These are phyloP conservation scores for Abrus pulchellus DNA, from an alignment of 306 rosid species.

Conservation along the genomic window DNA sequence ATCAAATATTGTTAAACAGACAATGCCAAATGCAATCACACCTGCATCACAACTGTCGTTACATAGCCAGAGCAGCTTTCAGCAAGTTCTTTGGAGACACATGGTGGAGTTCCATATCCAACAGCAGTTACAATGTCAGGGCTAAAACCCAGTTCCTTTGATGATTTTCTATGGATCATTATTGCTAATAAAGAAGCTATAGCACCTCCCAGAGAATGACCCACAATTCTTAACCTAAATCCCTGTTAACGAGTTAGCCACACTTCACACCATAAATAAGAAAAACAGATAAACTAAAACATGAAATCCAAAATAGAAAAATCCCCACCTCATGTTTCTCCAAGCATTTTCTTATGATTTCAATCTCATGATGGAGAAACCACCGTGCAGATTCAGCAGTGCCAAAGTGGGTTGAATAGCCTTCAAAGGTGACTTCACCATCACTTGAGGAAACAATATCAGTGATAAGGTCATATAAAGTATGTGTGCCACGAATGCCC, in stretches of 20 bases:
- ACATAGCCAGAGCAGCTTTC: slow-evolving; percentile 88
- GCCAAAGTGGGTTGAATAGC: slow-evolving; percentile 93
- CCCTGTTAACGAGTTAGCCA: slow-evolving; percentile 84
- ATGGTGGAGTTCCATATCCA: slow-evolving; percentile 87
- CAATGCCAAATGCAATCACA: slow-evolving; percentile 44
- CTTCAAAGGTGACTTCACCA: slow-evolving; percentile 82
- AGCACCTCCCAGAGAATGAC: slow-evolving; percentile 99
- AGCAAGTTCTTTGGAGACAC: slow-evolving; percentile 89
- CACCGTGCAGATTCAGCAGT: slow-evolving; percentile 93
- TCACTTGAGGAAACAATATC: slow-evolving; percentile 81
- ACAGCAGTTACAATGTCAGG: slow-evolving; percentile 90
- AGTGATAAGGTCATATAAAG: slow-evolving; percentile 92
- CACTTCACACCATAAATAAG: slow-evolving; percentile 29
- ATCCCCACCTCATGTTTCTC: slow-evolving; percentile 79
- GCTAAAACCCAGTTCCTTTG: slow-evolving; percentile 87
- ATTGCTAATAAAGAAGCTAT: slow-evolving; percentile 90
- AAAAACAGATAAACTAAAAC: slow-evolving; percentile 36
- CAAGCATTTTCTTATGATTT: slow-evolving; percentile 69
- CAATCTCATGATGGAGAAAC: slow-evolving; percentile 87
- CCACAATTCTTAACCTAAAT: slow-evolving; percentile 90
- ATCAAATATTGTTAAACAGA: slow-evolving; percentile 35
- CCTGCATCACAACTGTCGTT: slow-evolving; percentile 95
- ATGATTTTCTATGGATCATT: slow-evolving; percentile 80
- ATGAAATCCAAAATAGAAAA: slow-evolving; percentile 40
- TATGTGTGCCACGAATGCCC: slow-evolving; percentile 92